Base-by-base conservation (phyloP, 257 asterid species). In the Misopates orontium region DNA sequence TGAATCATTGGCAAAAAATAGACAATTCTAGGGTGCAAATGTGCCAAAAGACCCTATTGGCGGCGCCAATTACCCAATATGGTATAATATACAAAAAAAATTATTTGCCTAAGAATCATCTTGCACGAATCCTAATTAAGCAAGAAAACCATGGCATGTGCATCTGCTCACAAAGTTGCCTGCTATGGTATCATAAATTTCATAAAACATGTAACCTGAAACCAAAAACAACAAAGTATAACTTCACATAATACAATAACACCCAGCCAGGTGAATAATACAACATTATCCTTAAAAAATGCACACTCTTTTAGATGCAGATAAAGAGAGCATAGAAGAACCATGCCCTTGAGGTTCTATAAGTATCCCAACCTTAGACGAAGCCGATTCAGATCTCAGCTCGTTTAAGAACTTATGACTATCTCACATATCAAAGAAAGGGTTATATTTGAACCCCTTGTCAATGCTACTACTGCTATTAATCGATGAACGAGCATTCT, bases 371-470 rank as follows among this genome's bases (percentile, higher is more conserved):
- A 51, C 20, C 66, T 55, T 56, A 5, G 17, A 32, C 47, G 9
- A 28, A 28, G 58, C 67, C 73, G 77, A n/a, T 61, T 45, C 85
- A 60, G 75, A 73, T 64, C 72, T 80, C 72, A 70, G 78, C 81
- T 62, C 20, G 47, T 69, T 60, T 66, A n/a, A 22, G 9, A 9
- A 31, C n/a, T n/a, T n/a, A 48, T 36, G 10, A 15, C 17, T 9
- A 5, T 36, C 48, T 62, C 76, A 83, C 73, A 75, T 72, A 63
- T 87, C 90, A 57, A 83, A 85, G 79, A 90, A 90, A 55, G 95
- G 96, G 75, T 90, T 90, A 25, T 85, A 87, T 62, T 69, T 85
- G 45, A 89, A 80, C 23, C 91, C 90, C 75, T 81, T 81, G 13
- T 83, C 88, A 18, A 80, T 73, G 70, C 84, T 88, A 42, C 75